Evolutionary conservation across 805 yeast species (phyloP).

Genomic region (Saturnispora hagleri): DNA sequence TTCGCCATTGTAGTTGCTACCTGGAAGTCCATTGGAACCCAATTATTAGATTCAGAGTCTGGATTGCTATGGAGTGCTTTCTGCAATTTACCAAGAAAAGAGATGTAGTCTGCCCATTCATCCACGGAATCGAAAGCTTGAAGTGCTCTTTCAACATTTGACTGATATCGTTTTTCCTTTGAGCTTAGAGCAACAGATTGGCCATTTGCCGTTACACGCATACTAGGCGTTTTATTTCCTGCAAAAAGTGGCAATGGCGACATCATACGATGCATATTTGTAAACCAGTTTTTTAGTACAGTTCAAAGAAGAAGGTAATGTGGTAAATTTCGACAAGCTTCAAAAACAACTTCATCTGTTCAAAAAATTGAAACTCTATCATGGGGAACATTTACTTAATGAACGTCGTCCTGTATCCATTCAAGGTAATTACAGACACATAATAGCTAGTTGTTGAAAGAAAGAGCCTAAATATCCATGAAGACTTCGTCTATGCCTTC

Average conservation of each 20-base stretch:
- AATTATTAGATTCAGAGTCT: conserved; percentile 32
- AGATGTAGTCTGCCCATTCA: conserved; percentile 98
- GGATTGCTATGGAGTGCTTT: conserved; percentile 54
- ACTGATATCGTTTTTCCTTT: conserved; percentile 58
- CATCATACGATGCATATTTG: conserved; percentile 15
- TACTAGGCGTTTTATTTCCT: conserved; percentile 8
- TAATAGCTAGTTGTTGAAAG: background rate
- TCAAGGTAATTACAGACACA: background rate
- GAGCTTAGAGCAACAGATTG: conserved; percentile 31
- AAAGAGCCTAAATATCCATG: background rate
- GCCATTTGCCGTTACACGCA: conserved; percentile 7
- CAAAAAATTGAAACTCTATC: background rate
- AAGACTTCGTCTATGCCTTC: background rate
- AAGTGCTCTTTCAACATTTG: conserved; percentile 66
- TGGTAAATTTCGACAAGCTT: background rate
- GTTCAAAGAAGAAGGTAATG: background rate
- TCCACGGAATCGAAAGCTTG: conserved; percentile 69
- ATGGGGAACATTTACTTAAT: conserved; percentile 2
- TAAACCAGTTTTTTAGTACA: background rate
- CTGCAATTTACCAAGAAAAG: conserved; percentile 71
- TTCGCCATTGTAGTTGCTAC: conserved; percentile 67
- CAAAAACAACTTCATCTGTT: background rate
- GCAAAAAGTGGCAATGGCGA: conserved; percentile 11
- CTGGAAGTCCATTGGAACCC: conserved; percentile 59
- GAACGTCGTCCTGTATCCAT: conserved; percentile 10